Base-by-base conservation (phyloP, 108 stramenopile genomes). In the Licmophora abbreviata region DNA sequence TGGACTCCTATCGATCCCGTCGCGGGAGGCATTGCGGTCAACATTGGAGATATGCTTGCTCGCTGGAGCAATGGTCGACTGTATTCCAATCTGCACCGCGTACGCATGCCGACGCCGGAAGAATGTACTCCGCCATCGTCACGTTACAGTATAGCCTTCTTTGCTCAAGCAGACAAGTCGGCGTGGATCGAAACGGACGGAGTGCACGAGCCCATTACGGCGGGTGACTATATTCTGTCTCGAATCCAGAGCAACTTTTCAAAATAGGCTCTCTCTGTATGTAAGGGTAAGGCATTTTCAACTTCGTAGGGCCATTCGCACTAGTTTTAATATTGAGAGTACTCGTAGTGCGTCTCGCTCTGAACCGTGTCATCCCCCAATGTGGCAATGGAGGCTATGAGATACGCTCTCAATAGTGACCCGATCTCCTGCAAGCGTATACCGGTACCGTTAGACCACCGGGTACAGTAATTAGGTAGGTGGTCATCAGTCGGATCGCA, bases 11-110 rank as follows among this genome's bases (percentile, higher is more conserved):
- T 76, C 0, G 27, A 45, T 26, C 69, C 75, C 2, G 61, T 69
- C 7, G 70, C 63, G 40, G 67, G 67, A 30, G 75, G 68, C 0
- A 67, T 76, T 44, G 65, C 75, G 3, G 67, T 76, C 4, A 76
- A 76, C 34, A 68, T 76, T 48, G 75, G 75, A 11, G 75, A 76
- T 44, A 76, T 76, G 75, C 54, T 76, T 1, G 29, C 46, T 3
- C 54, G 70, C 4, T 76, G 75, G 75, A 40, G 43, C 41, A 63
- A 72, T 54, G 63, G 63, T 8, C 31, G 38, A 11, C 30, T 75
- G 11, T 51, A 56, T 47, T 66, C 64, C 10, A 76, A 76, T 44
- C 43, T 71, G 58, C 75, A 76, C 49, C 66, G 75, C 27, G 75
- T 76, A 20, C 56, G 75, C 10, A 54, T 69, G 66, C 75, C 75